Base-by-base conservation (phyloP, 2,329 filamentous ascomycete species). In the Exophiala oligosperma region DNA sequence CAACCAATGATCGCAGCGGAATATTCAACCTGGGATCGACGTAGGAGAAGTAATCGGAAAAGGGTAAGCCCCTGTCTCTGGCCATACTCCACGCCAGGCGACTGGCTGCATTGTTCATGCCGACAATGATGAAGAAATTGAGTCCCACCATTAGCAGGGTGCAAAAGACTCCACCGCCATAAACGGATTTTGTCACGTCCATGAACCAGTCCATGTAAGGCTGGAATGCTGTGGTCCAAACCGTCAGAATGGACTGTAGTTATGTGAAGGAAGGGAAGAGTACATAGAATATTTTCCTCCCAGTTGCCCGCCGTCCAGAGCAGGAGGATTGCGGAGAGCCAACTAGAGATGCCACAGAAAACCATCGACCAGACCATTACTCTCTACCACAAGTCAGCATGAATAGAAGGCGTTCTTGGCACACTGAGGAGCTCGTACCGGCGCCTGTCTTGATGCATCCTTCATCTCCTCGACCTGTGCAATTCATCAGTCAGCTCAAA, bases 21-120 rank as follows among this genome's bases (percentile, higher is more conserved):
- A 84, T 86, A 54, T 83, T 82, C 55, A 84, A 78, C 1, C 63
- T 71, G 60, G 77, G 74, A 68, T 81, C 79, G 63, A 87, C 83
- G 17, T 67, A 70, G n/a, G 78, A 74, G 58, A 86, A 81, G 70
- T 82, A 73, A 8, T 66, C 56, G 1, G 79, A 76, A 66, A 85
- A 81, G 0, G 84, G 84, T 2, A 84, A 84, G 1, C 84, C 84
- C 38, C 81, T 79, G 68, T 87, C 84, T 32, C 84, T 80, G 38
- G 84, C 81, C 61, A 63, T 63, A 50, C 61, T 60, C 61, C 61
- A 63, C 2, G 55, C 54, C 28, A 63, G 54, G 12, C 61, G 57
- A 37, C 57, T 58, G 14, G 61, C 57, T 24, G 55, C 57, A 49
- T 63, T 63, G 28, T 17, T 17, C 17, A 55, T 63, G 37, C 57